These are phyloP conservation scores for Plasmopara muralis DNA, from an alignment of 352 stramenopile species.

Conservation along the genomic window DNA sequence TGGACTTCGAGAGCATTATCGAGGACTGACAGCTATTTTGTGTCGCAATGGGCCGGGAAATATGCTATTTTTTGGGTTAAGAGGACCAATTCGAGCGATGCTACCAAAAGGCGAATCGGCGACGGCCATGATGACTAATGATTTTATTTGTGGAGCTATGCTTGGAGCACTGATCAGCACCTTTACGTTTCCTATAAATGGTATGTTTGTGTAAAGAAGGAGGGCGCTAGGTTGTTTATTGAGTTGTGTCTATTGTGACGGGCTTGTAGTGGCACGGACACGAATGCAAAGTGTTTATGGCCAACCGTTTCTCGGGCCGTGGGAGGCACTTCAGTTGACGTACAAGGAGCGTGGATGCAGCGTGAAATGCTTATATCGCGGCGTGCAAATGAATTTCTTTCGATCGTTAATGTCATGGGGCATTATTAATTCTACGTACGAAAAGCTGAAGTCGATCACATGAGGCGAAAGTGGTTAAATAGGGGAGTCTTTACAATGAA, in stretches of 20 bases:
- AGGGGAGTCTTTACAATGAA: not conserved
- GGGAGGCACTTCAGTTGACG: conserved; percentile 55
- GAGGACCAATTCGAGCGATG: conserved; percentile 58
- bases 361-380: conserved; percentile 65
- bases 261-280: conserved; percentile 59
- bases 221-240: conserved; percentile 3
- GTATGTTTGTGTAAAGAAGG: conserved; percentile 20
- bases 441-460: conserved; percentile 78
- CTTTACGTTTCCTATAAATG: conserved; percentile 78
- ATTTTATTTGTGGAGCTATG: conserved; percentile 82
- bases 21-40: conserved; percentile 70
- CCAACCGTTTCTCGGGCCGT: conserved; percentile 46
- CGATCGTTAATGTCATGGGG: conserved; percentile 83
- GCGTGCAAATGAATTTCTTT: conserved; percentile 86
- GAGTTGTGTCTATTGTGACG: not conserved
- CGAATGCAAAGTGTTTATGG: conserved; percentile 80
- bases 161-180: conserved; percentile 82
- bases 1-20: conserved; percentile 75
- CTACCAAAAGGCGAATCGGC: conserved; percentile 49
- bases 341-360: conserved; percentile 65
- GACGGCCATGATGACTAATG: conserved; percentile 44
- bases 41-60: conserved; percentile 81
- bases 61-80: conserved; percentile 81
- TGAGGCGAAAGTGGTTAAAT: conserved; percentile 13
- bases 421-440: conserved; percentile 88